Base-by-base conservation (phyloP, 768 basidiomycete genomes). In the Auricularia sp. region DNA sequence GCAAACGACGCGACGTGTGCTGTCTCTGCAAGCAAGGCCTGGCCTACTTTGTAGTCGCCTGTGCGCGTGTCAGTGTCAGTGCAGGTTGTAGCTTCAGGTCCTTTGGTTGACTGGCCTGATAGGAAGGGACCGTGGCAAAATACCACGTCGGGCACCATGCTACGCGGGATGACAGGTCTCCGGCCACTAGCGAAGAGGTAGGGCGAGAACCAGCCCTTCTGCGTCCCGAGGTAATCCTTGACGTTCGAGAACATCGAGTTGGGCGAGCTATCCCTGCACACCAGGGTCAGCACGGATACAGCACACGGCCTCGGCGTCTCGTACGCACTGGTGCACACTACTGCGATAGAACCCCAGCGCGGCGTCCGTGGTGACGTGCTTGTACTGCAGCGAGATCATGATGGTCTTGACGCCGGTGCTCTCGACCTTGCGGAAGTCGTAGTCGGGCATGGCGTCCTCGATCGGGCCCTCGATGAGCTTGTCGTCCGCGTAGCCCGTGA, bases 151-250 rank as follows among this genome's bases (percentile, higher is more conserved):
- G 87, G 85, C 71, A 79, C 84, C 80, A 87, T 82, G 29, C 78
- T 77, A 47, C 86, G 77, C 1, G 83, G 85, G 63, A 85, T 87
- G 69, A 83, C 77, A 6, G 86, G 86, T 59, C 85, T 73, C 10
- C 83, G 79, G 2, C 77, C 78, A 64, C 83, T 86, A 3, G 85
- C 84, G 69, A 85, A 87, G 1, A 86, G 75, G 70, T 86, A 86
- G 0, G 85, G 85, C 12, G 80, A 83, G 72, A 87, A 86, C 86
- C 87, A 86, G 14, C 85, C 85, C 71, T 87, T 86, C 72, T 84
- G 82, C 3, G 84, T 74, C 2, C 84, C 78, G 54, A 87, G 73
- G 64, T 86, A 35, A 29, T 59, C 56, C 29, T 59, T 59, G 7
- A 35, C 34, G 56, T 10, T 33, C 33, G 56, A 59, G 3, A 59